Base-by-base conservation (phyloP, 2,329 filamentous ascomycete species). In the Plectosphaerella plurivora region DNA sequence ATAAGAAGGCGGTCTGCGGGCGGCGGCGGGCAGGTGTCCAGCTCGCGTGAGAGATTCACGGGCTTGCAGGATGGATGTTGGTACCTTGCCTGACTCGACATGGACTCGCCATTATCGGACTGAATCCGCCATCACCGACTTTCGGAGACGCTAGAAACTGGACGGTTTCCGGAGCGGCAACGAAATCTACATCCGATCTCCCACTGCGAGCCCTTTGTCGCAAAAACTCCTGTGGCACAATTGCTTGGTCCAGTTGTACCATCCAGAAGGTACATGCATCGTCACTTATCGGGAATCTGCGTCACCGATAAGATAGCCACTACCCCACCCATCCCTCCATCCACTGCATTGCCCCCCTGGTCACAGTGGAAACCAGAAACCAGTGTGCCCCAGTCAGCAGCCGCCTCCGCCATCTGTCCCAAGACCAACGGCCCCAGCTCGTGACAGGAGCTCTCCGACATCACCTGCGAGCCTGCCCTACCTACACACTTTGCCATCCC, bases 201-300 rank as follows among this genome's bases (percentile, higher is more conserved):
- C 9, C 14, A n/a, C 37, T 41, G 22, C 22, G 22, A 41, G 37
- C 11, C 28, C 28, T 33, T 22, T 12, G 28, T 33, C 28, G 28
- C 11, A 12, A 4, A 33, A 33, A 5, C 4, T 33, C 11, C 28
- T 33, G 9, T 33, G 28, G 28, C 28, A 33, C 28, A 33, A 33
- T 33, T 33, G 28, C 28, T 10, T 33, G 28, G 4, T 33, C 9
- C 18, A 16, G 15, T 24, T 45, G 44, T 39, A n/a, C 37, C 37
- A 15, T 15, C 12, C 7, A 47, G 45, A 14, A 22, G 22, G 22
- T 22, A 22, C 22, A 22, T 22, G 22, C 22, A 22, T 22, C 20
- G 35, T 50, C 25, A 47, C 37, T 56, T 56, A 56, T 56, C 55
- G 39, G 50, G 36, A 36, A 50, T 48, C 55, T 56, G 55, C 55